These are phyloP conservation scores for Sorghum bicolor DNA, from an alignment of 176 grass and related monocot genomes.

Conservation along the genomic window Sorghum_bicolor_NCBIv3 NC_012879.2:2246001-2246500, in stretches of 20 bases:
- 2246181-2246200: constrained; percentile 66
- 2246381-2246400: background rate
- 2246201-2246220: constrained; percentile 95
- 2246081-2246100: constrained; percentile 39
- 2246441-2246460: background rate
- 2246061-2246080: constrained; percentile 47
- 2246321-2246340: constrained; percentile 5
- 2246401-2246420: constrained; percentile 3
- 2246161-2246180: constrained; percentile 51
- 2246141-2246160: background rate
- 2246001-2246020: constrained; percentile 55
- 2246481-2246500: background rate
- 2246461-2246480: background rate
- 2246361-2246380: background rate
- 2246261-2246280: constrained; percentile 65
- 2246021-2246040: constrained; percentile 84
- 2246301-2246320: constrained; percentile 18
- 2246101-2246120: background rate
- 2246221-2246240: constrained; percentile 93
- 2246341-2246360: background rate
- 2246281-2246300: constrained; percentile 12
- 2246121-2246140: background rate
- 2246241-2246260: constrained; percentile 81
- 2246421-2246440: background rate
- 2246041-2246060: constrained; percentile 48